Evolutionary conservation across 495 filamentous ascomycete genomes (phyloP).

Genomic region (Neurospora sp.): DNA sequence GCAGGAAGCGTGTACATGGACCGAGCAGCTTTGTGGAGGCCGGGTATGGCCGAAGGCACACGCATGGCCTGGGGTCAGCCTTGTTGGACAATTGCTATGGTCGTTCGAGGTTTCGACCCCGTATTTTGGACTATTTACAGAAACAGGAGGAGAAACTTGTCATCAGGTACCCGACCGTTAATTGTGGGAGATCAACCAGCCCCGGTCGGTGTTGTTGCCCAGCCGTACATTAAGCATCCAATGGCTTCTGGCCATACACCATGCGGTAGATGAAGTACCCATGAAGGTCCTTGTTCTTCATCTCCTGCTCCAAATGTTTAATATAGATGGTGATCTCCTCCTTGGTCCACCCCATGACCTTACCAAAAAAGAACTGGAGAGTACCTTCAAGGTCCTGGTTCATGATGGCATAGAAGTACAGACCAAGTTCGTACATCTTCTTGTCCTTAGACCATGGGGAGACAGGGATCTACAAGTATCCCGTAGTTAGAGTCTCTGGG

Average conservation of each 20-base stretch:
- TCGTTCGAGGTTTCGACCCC: no score
- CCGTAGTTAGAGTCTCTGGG: not conserved
- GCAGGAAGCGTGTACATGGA: no score
- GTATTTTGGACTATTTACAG: not conserved
- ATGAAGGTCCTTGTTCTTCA: constrained; percentile 6
- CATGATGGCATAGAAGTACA: constrained; percentile 12
- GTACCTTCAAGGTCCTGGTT: constrained; percentile 19
- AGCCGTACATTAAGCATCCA: not conserved
- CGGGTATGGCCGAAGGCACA: no score
- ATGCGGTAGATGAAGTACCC: constrained; percentile 9
- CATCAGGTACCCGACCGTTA: not conserved
- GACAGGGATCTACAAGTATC: not conserved
- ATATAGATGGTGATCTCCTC: constrained; percentile 1
- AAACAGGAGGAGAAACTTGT: not conserved
- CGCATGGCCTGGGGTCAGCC: no score
- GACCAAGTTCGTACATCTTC: constrained; percentile 39
- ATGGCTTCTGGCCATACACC: constrained; percentile 25
- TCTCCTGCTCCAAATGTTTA: not conserved
- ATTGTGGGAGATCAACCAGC: not conserved
- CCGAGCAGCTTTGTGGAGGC: no score
- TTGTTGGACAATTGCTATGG: no score
- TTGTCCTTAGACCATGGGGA: constrained; percentile 20
- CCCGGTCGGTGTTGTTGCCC: not conserved
- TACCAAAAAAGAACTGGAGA: constrained; percentile 15
- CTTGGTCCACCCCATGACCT: constrained; percentile 20